A percentile compares a stretch with the other conserved stretches of the same genome.
Conservation (phyloP, 2,329 filamentous ascomycete species). For the Trichoderma guizhouense region DNA sequence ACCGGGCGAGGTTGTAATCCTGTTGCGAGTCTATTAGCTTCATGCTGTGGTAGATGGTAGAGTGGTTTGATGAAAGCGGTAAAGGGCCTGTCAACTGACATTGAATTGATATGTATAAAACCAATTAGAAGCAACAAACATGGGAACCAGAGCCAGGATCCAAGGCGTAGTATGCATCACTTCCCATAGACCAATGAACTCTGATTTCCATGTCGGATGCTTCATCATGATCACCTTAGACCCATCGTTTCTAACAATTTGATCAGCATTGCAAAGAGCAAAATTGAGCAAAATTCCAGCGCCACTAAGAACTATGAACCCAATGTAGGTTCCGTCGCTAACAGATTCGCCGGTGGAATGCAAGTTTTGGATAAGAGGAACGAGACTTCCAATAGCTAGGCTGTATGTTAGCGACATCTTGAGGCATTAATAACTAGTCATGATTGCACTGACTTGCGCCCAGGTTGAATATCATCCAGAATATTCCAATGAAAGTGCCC, state of each 20-base stretch:
- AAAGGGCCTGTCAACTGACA: constrained; percentile 36
- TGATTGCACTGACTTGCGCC: constrained; percentile 49
- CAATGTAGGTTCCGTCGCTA: constrained; percentile 54
- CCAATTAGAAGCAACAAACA: constrained; percentile 54
- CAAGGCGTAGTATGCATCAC: constrained; percentile 48
- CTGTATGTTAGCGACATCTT: too few species aligned
- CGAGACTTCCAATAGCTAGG: not conserved
- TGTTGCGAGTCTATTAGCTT: not conserved
- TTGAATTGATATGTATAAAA: constrained; percentile 58
- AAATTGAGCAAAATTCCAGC: not conserved
- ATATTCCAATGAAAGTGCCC: constrained; percentile 83
- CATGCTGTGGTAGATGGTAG: not conserved
- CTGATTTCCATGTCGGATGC: constrained; percentile 80
- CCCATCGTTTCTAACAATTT: constrained; percentile 72
- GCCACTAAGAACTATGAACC: constrained; percentile 56
- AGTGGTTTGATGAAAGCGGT: not conserved
- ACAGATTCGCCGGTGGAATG: too few species aligned
- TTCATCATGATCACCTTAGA: constrained; percentile 83
- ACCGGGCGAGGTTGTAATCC: constrained; percentile 45
- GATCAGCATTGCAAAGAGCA: constrained; percentile 53
- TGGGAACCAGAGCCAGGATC: constrained; percentile 49
- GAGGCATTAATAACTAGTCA: too few species aligned
- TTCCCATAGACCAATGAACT: constrained; percentile 73
- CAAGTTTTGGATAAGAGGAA: constrained; percentile 43
- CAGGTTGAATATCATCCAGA: constrained; percentile 94